Percentiles rank a stretch among this genome's conserved stretches.
These are phyloP conservation scores for Rhinocladiella similis DNA, from an alignment of 2,329 filamentous ascomycete species.

Conservation along the genomic window DNA sequence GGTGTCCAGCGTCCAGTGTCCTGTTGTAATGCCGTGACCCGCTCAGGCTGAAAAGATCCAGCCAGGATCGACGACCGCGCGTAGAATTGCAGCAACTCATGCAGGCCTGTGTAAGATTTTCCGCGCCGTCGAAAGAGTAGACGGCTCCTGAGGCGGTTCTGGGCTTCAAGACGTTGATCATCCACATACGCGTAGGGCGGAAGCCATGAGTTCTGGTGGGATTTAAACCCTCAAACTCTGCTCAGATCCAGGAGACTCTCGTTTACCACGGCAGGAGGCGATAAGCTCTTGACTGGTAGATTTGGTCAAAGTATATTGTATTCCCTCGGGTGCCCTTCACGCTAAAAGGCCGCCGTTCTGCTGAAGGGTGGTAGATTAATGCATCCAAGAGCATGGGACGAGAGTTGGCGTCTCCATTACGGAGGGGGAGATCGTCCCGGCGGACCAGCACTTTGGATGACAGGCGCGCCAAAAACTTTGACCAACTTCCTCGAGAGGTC, in stretches of 20 bases:
- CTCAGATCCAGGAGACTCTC: background rate
- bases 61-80: slow-evolving; percentile 8
- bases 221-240: too few species aligned
- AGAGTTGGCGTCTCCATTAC: background rate
- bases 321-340: background rate
- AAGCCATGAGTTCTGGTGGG: background rate
- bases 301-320: background rate
- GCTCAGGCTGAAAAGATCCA: slow-evolving; percentile 8
- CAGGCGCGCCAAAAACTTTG: background rate
- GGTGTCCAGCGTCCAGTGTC: too few species aligned
- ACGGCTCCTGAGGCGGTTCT: background rate
- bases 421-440: background rate
- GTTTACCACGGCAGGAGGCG: background rate
- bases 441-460: background rate
- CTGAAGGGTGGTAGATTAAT: background rate
- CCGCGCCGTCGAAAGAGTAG: background rate
- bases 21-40: background rate
- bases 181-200: background rate
- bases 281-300: background rate
- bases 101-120: slow-evolving; percentile 7
- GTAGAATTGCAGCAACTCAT: slow-evolving; percentile 10
- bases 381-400: background rate
- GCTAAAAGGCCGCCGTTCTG: background rate
- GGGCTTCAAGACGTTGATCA: background rate
- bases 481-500: background rate